Base-by-base conservation (phyloP, 2,329 filamentous ascomycete genomes). In the Helotiales sp. region DNA sequence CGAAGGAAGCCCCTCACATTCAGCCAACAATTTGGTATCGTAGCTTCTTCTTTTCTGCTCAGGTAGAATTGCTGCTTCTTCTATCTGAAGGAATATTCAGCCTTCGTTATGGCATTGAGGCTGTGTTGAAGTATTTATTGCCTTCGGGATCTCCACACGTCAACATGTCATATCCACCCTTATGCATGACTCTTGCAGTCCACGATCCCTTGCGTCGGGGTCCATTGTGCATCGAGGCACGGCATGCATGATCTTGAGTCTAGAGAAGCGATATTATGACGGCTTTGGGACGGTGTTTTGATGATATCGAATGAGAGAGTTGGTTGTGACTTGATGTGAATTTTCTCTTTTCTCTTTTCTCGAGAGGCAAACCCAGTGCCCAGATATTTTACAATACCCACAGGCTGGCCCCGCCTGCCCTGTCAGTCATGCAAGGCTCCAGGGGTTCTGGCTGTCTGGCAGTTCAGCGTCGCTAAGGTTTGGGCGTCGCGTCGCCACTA, bases 401-500 rank as follows among this genome's bases (percentile, higher is more conserved):
- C 45, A 62, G 47, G 32, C 59, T 49, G 30, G 40, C 34, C 24
- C 30, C n/a, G n/a, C n/a, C n/a, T n/a, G n/a, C n/a, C n/a, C n/a
- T n/a, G n/a, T n/a, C n/a, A n/a, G 13, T 11, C 49, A 52, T 60
- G 59, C 59, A 61, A 30, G 43, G n/a, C 45, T 52, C 60, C 34
- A 50, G 60, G 61, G 52, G 15, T 43, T 26, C 13, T 28, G 57
- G 40, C 22, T 47, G 59, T 30, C 20, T 10, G 26, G 30, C 26
- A 54, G 26, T 30, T 20, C 28, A 22, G 54, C 54, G 11, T 57
- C 52, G 54, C 30, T 32, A 32, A 57, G 26, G 50, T 40, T 43
- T 54, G n/a, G 49, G 28, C n/a, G n/a, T n/a, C n/a, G 30, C 24
- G 61, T 49, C 15, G 61, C 50, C 61, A 47, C 61, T 57, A 47